Evolutionary conservation across 2,329 filamentous ascomycete species (phyloP).

Genomic region (Talaromyces sp.): DNA sequence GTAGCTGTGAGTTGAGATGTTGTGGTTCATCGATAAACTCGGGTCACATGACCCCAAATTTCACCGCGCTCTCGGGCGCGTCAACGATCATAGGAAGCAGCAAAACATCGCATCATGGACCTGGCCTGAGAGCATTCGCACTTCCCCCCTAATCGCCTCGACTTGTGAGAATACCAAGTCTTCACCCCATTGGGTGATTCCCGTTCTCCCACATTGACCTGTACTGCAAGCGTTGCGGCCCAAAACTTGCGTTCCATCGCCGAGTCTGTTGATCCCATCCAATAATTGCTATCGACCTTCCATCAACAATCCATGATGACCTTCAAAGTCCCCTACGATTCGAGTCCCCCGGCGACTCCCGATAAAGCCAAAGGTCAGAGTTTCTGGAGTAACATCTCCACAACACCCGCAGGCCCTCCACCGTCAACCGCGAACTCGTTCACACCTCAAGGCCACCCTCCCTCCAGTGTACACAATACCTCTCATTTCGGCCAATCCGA

Average conservation of each 20-base stretch:
- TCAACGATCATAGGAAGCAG: constrained; percentile 6
- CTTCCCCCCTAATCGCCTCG: not conserved
- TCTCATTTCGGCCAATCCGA: constrained; percentile 47
- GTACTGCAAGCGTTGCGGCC: constrained; percentile 22
- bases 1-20: no score
- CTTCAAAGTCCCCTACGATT: constrained; percentile 39
- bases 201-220: not conserved
- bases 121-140: not conserved
- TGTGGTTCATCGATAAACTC: no score
- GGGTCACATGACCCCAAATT: constrained; percentile 9
- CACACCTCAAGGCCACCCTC: constrained; percentile 58
- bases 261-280: constrained; percentile 11
- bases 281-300: not conserved
- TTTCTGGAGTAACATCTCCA: constrained; percentile 51
- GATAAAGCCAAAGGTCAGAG: constrained; percentile 37
- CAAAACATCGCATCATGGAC: constrained; percentile 4
- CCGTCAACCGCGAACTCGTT: constrained; percentile 58
- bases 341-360: constrained; percentile 44
- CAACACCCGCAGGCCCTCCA: constrained; percentile 60
- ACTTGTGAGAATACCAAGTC: not conserved
- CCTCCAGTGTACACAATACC: constrained; percentile 55
- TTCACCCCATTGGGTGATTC: not conserved
- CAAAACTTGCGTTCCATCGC: constrained; percentile 16
- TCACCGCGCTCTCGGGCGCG: constrained; percentile 10
- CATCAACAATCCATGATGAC: constrained; percentile 29